These are phyloP conservation scores for Phytopythium sindhum DNA, from an alignment of 352 stramenopile genomes.

Conservation along the genomic window DNA sequence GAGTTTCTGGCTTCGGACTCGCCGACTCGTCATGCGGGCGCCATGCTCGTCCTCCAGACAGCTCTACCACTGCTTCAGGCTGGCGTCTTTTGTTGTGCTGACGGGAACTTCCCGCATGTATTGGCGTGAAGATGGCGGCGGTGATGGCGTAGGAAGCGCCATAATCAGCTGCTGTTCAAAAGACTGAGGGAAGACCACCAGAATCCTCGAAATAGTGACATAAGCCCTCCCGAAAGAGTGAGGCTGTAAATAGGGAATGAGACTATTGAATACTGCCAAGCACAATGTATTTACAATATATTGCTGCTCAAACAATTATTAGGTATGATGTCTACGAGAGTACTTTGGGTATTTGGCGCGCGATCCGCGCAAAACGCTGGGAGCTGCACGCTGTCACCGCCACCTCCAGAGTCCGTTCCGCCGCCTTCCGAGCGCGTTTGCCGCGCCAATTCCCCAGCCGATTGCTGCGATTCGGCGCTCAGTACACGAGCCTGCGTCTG, in stretches of 20 bases:
- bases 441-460: background rate
- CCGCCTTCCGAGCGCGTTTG: background rate
- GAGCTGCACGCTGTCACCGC: background rate
- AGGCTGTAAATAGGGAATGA: too few relatives aligned
- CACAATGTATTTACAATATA: too few relatives aligned
- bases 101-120: background rate
- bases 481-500: background rate
- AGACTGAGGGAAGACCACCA: background rate
- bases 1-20: background rate
- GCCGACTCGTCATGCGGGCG: background rate
- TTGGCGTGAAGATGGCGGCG: too few relatives aligned
- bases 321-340: too few relatives aligned
- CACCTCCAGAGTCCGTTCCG: background rate
- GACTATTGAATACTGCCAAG: too few relatives aligned
- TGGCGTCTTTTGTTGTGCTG: background rate
- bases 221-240: too few relatives aligned
- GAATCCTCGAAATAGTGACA: background rate
- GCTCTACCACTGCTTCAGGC: too few relatives aligned
- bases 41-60: too few relatives aligned
- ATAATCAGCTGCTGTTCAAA: constrained; percentile 2
- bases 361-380: too few relatives aligned
- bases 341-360: background rate
- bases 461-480: background rate
- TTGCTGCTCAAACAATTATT: too few relatives aligned
- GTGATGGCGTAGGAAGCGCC: constrained; percentile 1